phyloP scores from a whole-genome alignment of 2,329 filamentous ascomycete genomes.

The Cladophialophora immunda region DNA sequence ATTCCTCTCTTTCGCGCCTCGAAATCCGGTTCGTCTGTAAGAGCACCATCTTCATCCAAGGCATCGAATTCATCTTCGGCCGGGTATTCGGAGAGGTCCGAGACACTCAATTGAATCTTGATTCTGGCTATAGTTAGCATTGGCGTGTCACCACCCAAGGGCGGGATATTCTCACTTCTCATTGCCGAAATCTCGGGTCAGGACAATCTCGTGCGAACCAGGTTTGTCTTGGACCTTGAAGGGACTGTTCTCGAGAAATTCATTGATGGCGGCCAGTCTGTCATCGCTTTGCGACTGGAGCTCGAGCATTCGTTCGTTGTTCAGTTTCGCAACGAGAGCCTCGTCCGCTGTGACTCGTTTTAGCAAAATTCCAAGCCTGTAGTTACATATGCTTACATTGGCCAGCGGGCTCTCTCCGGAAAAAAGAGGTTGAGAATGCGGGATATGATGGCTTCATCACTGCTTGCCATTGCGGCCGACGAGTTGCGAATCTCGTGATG shows the following conservation, averaged over 20 bases:
- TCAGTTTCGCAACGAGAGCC: constrained; percentile 86
- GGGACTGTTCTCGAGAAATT: constrained; percentile 84
- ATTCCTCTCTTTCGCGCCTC: constrained; percentile 65
- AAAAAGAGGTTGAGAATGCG: constrained; percentile 57
- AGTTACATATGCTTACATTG: constrained; percentile 51
- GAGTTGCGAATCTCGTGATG: constrained; percentile 59
- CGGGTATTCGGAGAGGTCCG: constrained; percentile 76
- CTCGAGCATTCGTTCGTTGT: constrained; percentile 85
- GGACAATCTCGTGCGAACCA: constrained; percentile 86
- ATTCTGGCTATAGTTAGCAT: constrained; percentile 61
- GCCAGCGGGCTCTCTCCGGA: constrained; percentile 54
- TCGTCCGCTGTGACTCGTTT: constrained; percentile 64
- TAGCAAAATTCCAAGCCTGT: constrained; percentile 18
- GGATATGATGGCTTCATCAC: constrained; percentile 51
- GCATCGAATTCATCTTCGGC: constrained; percentile 67
- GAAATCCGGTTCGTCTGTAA: constrained; percentile 66
- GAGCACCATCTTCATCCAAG: constrained; percentile 52
- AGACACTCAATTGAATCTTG: constrained; percentile 83
- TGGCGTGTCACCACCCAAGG: constrained; percentile 1
- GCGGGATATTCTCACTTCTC: constrained; percentile 73
- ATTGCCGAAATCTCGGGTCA: constrained; percentile 83
- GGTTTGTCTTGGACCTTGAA: constrained; percentile 82
- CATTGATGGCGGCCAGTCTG: constrained; percentile 78
- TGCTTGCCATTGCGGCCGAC: constrained; percentile 60
- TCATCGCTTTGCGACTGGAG: constrained; percentile 78